Percentiles rank a stretch among this genome's conserved stretches.
These are phyloP conservation scores for Endocalyx cinctus DNA, from an alignment of 2,329 filamentous ascomycete species.

Conservation along the genomic window DNA sequence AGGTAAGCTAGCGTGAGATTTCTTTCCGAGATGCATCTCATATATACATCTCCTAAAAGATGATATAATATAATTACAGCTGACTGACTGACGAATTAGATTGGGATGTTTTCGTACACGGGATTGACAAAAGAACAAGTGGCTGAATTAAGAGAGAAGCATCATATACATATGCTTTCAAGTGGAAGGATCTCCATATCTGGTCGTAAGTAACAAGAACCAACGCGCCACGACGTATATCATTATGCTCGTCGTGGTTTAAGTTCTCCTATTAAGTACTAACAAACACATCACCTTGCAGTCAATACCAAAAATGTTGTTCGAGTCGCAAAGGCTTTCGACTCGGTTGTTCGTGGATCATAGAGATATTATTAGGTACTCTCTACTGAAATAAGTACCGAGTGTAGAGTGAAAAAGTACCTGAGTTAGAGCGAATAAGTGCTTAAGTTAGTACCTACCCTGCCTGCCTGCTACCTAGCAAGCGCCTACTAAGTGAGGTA, in stretches of 20 bases:
- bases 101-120: slow-evolving; percentile 37
- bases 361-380: no score
- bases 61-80: no score
- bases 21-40: no score
- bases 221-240: no score
- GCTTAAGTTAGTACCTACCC: no score
- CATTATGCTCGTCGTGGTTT: background rate
- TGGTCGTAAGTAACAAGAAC: slow-evolving; percentile 19
- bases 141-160: slow-evolving; percentile 19
- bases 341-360: background rate
- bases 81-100: slow-evolving; percentile 19
- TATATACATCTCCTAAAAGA: no score
- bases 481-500: no score
- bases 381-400: no score
- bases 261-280: background rate
- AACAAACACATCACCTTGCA: background rate
- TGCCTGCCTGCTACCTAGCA: no score
- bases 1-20: slow-evolving; percentile 2
- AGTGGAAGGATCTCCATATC: slow-evolving; percentile 29
- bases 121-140: slow-evolving; percentile 29
- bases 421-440: no score
- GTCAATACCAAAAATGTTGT: background rate
- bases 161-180: slow-evolving; percentile 31
- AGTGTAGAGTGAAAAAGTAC: no score
- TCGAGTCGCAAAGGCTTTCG: background rate